phyloP scores from a whole-genome alignment of 495 filamentous ascomycete species.

The Aspergillus cavernicola region DNA sequence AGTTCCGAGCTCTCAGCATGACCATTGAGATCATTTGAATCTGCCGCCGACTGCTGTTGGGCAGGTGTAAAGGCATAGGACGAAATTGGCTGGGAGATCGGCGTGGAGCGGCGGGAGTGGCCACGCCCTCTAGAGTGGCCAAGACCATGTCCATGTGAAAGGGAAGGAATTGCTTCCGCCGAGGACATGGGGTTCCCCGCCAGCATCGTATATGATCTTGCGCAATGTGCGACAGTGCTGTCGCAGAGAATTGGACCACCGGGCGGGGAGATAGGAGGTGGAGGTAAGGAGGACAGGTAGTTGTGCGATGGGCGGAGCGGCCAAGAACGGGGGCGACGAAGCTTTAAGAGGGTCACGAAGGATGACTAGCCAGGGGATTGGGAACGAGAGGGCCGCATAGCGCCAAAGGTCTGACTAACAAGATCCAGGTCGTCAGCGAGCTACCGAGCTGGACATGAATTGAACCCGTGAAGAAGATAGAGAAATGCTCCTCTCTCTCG shows the following conservation, averaged over 20 bases:
- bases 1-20: slow-evolving; percentile 15
- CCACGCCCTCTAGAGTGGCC: slow-evolving; percentile 37
- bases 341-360: slow-evolving; percentile 20
- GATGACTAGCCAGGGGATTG: slow-evolving; percentile 15
- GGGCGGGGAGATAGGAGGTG: slow-evolving; percentile 2
- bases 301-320: slow-evolving; percentile 4
- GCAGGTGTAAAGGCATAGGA: slow-evolving; percentile 17
- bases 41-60: slow-evolving; percentile 17
- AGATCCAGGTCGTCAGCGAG: too few species aligned
- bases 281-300: slow-evolving; percentile 10
- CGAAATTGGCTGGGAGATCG: slow-evolving; percentile 28
- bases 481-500: too few species aligned
- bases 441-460: too few species aligned
- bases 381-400: slow-evolving; percentile 18
- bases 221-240: slow-evolving; percentile 1
- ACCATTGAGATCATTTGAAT: slow-evolving; percentile 21
- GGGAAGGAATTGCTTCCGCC: slow-evolving; percentile 29
- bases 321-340: slow-evolving; percentile 13
- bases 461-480: neutral
- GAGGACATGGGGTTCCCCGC: slow-evolving; percentile 31
- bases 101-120: slow-evolving; percentile 39
- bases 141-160: slow-evolving; percentile 27
- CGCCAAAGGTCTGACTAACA: slow-evolving; percentile 5
- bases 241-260: slow-evolving; percentile 12
- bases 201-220: slow-evolving; percentile 33